Evolutionary conservation across 2,329 filamentous ascomycete genomes (phyloP).

Genomic region (Fonsecaea erecta): DNA sequence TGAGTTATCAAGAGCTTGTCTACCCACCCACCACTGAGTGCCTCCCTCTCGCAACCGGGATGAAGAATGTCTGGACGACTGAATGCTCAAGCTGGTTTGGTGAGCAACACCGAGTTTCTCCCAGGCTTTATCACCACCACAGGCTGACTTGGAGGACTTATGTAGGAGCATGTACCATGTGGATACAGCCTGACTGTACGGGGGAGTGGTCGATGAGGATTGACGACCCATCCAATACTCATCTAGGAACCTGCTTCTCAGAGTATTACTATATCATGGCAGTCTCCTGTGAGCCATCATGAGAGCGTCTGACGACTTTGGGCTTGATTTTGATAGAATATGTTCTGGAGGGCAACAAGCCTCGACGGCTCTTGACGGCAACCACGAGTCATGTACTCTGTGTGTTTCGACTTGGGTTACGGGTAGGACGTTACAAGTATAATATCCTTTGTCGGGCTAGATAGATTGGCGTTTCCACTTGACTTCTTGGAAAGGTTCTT

Average conservation of each 20-base stretch:
- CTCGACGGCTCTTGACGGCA: not conserved
- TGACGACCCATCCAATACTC: slow-evolving; percentile 1
- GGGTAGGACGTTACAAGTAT: not conserved
- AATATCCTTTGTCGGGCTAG: too few relatives aligned
- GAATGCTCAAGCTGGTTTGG: slow-evolving; percentile 8
- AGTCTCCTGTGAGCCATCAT: slow-evolving; percentile 10
- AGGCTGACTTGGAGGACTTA: not conserved
- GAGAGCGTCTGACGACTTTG: not conserved
- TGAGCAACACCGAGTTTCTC: not conserved
- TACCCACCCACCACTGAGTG: slow-evolving; percentile 7
- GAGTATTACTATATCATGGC: slow-evolving; percentile 16
- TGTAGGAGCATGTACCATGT: slow-evolving; percentile 12
- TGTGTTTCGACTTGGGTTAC: not conserved
- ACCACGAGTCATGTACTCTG: not conserved
- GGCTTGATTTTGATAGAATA: not conserved
- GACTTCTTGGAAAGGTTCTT: not conserved
- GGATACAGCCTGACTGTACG: slow-evolving; percentile 20
- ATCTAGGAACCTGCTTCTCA: slow-evolving; percentile 13
- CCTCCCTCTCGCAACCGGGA: slow-evolving; percentile 1
- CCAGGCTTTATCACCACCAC: not conserved
- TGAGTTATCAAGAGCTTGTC: slow-evolving; percentile 7
- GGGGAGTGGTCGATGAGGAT: slow-evolving; percentile 14
- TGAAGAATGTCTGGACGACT: slow-evolving; percentile 16
- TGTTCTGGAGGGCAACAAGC: not conserved
- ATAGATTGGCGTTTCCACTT: not conserved